These are phyloP conservation scores for Euphorbia schlechtendalii DNA, from an alignment of 441 rosid genomes.

Conservation along the genomic window DNA sequence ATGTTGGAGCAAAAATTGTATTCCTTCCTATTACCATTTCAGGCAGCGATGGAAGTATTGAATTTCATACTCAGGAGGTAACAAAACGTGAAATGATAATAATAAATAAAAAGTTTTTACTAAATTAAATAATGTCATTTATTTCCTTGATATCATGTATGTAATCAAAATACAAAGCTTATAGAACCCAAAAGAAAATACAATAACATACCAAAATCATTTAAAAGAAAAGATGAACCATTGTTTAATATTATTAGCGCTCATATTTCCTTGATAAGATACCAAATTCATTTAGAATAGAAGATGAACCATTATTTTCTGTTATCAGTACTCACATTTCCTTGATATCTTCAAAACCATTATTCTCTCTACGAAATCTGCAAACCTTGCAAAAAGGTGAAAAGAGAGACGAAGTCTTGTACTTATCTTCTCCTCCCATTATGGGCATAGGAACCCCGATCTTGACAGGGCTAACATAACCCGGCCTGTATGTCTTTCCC, in stretches of 20 bases:
- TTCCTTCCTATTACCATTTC: neutral
- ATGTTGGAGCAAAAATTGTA: neutral
- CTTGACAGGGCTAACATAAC: constrained; percentile 65
- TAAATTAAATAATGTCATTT: constrained; percentile 1
- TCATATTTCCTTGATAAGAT: too few relatives aligned
- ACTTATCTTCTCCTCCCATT: constrained; percentile 88
- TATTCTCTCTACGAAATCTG: constrained; percentile 55
- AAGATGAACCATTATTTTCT: constrained; percentile 29
- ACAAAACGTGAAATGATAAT: constrained; percentile 30
- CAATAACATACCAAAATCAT: neutral
- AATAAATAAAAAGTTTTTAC: constrained; percentile 25
- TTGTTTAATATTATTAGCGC: too few relatives aligned
- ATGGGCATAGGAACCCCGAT: constrained; percentile 81
- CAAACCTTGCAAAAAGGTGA: constrained; percentile 56
- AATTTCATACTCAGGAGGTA: neutral
- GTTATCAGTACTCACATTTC: constrained; percentile 30
- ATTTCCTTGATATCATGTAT: constrained; percentile 22
- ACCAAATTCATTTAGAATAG: constrained; percentile 30
- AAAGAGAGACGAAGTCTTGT: constrained; percentile 48
- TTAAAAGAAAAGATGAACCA: too few relatives aligned
- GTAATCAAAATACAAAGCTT: constrained; percentile 8
- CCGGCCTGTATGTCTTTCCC: constrained; percentile 74
- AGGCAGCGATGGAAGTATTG: neutral
- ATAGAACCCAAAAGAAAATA: neutral
- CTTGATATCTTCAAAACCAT: constrained; percentile 19